phyloP scores from a whole-genome alignment of 2,329 filamentous ascomycete genomes.

The Penicillium sp. region DNA sequence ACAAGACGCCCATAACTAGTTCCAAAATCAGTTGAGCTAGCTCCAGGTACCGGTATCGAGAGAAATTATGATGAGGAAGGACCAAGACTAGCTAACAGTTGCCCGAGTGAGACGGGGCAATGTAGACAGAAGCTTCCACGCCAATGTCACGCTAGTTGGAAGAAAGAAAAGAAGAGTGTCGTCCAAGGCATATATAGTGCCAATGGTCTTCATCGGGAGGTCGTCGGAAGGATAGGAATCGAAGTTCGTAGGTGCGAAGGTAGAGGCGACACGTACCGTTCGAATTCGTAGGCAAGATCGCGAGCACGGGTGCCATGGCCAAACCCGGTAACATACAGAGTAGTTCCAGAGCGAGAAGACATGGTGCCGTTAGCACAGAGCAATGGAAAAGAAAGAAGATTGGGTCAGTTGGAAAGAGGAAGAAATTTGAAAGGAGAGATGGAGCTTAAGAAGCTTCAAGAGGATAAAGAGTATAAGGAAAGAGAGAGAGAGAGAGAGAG shows the following conservation, averaged over 20 bases:
- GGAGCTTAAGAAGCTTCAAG: conserved; percentile 9
- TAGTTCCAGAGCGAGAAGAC: conserved; percentile 93
- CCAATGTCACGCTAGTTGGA: conserved; percentile 7
- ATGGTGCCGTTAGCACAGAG: conserved; percentile 50
- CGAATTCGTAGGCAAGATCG: conserved; percentile 99
- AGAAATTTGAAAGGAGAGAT: conserved; percentile 1
- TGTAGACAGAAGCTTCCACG: conserved; percentile 5
- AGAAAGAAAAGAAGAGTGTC: conserved; percentile 1
- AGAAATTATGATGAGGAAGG: conserved; percentile 18
- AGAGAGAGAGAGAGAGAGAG: neutral
- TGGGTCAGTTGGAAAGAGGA: neutral
- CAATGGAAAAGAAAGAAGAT: neutral
- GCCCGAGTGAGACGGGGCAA: conserved; percentile 6
- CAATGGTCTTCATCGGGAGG: conserved; percentile 12
- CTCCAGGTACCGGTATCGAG: neutral
- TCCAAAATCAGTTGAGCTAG: conserved; percentile 42
- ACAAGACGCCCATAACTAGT: conserved; percentile 92
- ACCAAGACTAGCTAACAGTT: conserved; percentile 11
- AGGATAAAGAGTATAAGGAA: conserved; percentile 2
- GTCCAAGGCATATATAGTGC: conserved; percentile 4
- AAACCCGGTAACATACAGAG: conserved; percentile 98
- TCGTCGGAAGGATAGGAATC: conserved; percentile 23
- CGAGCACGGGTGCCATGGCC: conserved; percentile 97
- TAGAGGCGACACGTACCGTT: conserved; percentile 84
- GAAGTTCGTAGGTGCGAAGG: conserved; percentile 36